These are phyloP conservation scores for Kwoniella shivajii DNA, from an alignment of 1,284 basidiomycete genomes.

Conservation along the genomic window DNA sequence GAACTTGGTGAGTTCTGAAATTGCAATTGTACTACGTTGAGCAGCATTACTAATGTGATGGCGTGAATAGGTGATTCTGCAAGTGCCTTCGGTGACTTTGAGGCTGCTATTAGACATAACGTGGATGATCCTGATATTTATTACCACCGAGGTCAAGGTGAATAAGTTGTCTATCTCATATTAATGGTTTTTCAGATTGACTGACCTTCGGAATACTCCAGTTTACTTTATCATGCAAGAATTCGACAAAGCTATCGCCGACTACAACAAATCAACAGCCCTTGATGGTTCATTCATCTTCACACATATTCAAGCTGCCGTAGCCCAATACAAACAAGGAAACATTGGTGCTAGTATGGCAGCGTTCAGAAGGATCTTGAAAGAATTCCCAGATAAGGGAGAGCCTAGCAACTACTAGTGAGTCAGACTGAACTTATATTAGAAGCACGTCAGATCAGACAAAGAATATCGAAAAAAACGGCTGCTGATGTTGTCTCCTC, in stretches of 20 bases:
- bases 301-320: slow-evolving; percentile 94
- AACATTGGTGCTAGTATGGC: slow-evolving; percentile 80
- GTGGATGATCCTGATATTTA: slow-evolving; percentile 91
- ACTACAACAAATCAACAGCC: slow-evolving; percentile 85
- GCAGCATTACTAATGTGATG: not conserved
- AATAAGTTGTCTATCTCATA: slow-evolving; percentile 31
- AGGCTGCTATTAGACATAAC: slow-evolving; percentile 82
- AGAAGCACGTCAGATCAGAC: not conserved
- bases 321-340: slow-evolving; percentile 92
- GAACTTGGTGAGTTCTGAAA: slow-evolving; percentile 67
- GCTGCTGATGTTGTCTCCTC: no score
- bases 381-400: slow-evolving; percentile 76
- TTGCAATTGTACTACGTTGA: not conserved
- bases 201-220: slow-evolving; percentile 40
- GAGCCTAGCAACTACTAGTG: slow-evolving; percentile 93
- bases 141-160: slow-evolving; percentile 97
- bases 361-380: slow-evolving; percentile 80
- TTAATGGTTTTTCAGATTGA: not conserved
- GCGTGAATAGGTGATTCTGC: slow-evolving; percentile 60
- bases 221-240: slow-evolving; percentile 96
- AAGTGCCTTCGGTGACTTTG: slow-evolving; percentile 87
- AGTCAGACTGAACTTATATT: slow-evolving; percentile 43
- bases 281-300: slow-evolving; percentile 76
- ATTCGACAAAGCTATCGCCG: slow-evolving; percentile 79
- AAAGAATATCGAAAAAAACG: no score